A percentile compares a stretch with the other conserved stretches of the same genome.
Conservation (phyloP, 2,329 filamentous ascomycete species). For the Colletotrichum nymphaeae region DNA sequence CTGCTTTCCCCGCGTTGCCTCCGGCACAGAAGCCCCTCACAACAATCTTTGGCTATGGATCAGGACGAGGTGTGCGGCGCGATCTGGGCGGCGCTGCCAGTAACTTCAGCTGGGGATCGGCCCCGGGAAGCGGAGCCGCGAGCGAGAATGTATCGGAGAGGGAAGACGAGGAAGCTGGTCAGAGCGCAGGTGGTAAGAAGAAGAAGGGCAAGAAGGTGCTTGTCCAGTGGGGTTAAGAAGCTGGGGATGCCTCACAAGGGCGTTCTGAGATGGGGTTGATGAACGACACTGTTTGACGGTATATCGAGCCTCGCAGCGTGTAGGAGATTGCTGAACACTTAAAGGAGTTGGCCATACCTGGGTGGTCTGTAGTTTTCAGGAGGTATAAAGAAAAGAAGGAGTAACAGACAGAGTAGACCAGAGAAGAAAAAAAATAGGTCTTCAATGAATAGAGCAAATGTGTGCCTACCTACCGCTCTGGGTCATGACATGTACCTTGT, state of each 20-base stretch:
- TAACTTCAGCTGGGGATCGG: constrained; percentile 64
- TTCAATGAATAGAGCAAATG: neutral
- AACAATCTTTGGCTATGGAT: constrained; percentile 71
- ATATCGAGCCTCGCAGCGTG: neutral
- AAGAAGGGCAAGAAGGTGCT: constrained; percentile 72
- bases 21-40: constrained; percentile 77
- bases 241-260: too few relatives aligned
- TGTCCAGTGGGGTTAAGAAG: constrained; percentile 66
- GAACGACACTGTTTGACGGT: neutral
- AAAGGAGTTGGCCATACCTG: neutral
- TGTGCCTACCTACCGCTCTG: neutral
- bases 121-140: constrained; percentile 40
- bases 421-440: neutral
- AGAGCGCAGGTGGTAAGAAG: constrained; percentile 53
- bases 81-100: constrained; percentile 62
- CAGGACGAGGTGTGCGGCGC: constrained; percentile 62
- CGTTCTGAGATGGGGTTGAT: neutral
- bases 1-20: constrained; percentile 87
- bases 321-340: neutral
- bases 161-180: constrained; percentile 43
- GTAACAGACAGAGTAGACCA: neutral
- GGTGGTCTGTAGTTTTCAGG: neutral
- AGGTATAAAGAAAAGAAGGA: neutral
- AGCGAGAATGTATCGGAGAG: constrained; percentile 39
- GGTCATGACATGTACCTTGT: neutral